Base-by-base conservation (phyloP, 306 rosid species). In the Citrullus colocynthis region DNA sequence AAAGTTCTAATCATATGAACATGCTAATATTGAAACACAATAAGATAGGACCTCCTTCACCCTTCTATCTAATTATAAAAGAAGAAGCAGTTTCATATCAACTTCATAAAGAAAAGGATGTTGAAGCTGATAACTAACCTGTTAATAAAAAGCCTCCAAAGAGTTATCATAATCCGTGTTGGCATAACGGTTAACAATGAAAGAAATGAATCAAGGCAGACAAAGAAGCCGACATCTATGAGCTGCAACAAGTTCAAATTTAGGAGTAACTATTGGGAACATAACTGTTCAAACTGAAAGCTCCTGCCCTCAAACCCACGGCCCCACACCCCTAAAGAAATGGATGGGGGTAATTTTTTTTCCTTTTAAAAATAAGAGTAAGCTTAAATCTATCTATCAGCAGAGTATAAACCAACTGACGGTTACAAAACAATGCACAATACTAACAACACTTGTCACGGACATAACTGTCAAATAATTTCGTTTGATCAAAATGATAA, bases 181-280 rank as follows among this genome's bases (percentile, higher is more conserved):
- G 99, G 99, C 99, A 92, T 92, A 87, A 95, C 78, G 77, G 99
- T 95, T 87, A 95, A 82, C 78, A 95, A 63, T n/a, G 99, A 92
- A 78, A 95, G 89, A 90, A 95, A 95, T 39, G 99, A 95, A 86
- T 95, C 97, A 59, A 95, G 77, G 90, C 99, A 95, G 87, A 95
- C 97, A 59, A 95, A 95, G 91, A 92, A 90, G 74, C 99, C 99
- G 78, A 95, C 97, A 75, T 89, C 86, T 84, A 95, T 95, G 80
- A 95, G 99, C 99, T 95, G 99, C 96, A 85, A 86, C 69, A 82
- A 81, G 45, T 73, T 51, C 48, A 73, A 73, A 52, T 69, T 36
- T 76, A 83, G 78, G 83, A 42, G 48, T 71, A 52, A 80, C 77
- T 78, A 77, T 74, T 76, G 74, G 58, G 45, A 21, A 17, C 70